Conservation (phyloP, 352 stramenopile species). For the Phytopythium cucurbitacearum region DNA sequence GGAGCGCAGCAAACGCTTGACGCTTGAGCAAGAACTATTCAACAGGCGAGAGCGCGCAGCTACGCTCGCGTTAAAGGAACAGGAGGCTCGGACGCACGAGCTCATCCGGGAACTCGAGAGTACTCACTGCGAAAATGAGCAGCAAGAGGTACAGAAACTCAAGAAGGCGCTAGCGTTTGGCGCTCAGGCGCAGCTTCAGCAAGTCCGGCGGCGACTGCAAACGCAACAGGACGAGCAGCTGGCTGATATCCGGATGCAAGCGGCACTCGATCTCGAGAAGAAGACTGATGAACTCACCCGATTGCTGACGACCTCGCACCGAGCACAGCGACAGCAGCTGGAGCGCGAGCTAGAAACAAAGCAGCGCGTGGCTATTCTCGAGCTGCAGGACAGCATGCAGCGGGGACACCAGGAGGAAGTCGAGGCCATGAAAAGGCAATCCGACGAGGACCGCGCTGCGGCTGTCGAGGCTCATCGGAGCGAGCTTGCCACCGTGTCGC, state of each 20-base stretch:
- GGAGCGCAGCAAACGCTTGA: conserved; percentile 39
- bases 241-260: conserved; percentile 18
- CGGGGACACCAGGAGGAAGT: conserved; percentile 16
- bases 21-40: conserved; percentile 43
- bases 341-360: conserved; percentile 35
- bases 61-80: conserved; percentile 23
- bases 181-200: conserved; percentile 56
- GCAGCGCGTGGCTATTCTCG: conserved; percentile 40
- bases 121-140: conserved; percentile 30
- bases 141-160: conserved; percentile 49
- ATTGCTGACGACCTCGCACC: conserved; percentile 30
- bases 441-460: conserved; percentile 14
- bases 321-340: conserved; percentile 31
- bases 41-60: conserved; percentile 32
- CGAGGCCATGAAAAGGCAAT: conserved; percentile 17
- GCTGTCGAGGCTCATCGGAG: conserved; percentile 14
- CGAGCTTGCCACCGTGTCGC: conserved; percentile 29
- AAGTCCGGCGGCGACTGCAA: conserved; percentile 40
- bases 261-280: conserved; percentile 21
- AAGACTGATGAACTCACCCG: conserved; percentile 38
- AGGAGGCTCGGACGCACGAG: conserved; percentile 38
- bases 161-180: conserved; percentile 52
- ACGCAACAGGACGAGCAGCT: conserved; percentile 32
- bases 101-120: conserved; percentile 41
- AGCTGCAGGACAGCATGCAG: conserved; percentile 50